Base-by-base conservation (phyloP, 2,329 filamentous ascomycete genomes). In the Cercospora sp. region DNA sequence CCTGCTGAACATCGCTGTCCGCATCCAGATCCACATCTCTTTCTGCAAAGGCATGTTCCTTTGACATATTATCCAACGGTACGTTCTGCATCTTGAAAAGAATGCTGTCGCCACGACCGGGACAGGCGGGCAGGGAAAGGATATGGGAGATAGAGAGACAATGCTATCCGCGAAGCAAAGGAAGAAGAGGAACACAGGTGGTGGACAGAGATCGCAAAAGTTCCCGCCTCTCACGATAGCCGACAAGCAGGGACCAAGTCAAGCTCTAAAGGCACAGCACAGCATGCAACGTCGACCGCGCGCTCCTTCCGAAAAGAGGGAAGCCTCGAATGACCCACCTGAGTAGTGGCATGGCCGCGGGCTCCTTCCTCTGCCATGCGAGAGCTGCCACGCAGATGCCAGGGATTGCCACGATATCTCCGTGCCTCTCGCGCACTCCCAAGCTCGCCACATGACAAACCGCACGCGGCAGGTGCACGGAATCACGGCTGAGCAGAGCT, bases 1-100 rank as follows among this genome's bases (percentile, higher is more conserved):
- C 59, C 61, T 72, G 70, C 59, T 68, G 64, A 36, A 72, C 45
- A 62, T 73, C 68, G 63, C 68, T 68, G 42, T 71, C 69, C 40
- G 59, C 64, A 61, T 69, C 71, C 6, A 59, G 28, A 18, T 48
- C 67, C 9, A 68, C 51, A 65, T 68, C 68, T 53, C 65, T 68
- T 53, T 64, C 31, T 20, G 64, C 63, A 26, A 71, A 62, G 18
- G 59, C 64, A 26, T 68, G 51, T 59, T 65, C 59, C 57, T 72
- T 69, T 20, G 64, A 59, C 61, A 62, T 66, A 26, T 68, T 51
- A 5, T 72, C 68, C 51, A 67, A n/a, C 53, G 33, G 66, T 58
- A 64, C 66, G 40, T 65, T 57, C 62, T 72, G 63, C 70, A 72
- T 72, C 48, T 61, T 69, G 61, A 58, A 36, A 18, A n/a, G 59